A percentile compares a stretch with the other conserved stretches of the same genome.
These are phyloP conservation scores for Immersiella caudata DNA, from an alignment of 495 filamentous ascomycete genomes.

Conservation along the genomic window DNA sequence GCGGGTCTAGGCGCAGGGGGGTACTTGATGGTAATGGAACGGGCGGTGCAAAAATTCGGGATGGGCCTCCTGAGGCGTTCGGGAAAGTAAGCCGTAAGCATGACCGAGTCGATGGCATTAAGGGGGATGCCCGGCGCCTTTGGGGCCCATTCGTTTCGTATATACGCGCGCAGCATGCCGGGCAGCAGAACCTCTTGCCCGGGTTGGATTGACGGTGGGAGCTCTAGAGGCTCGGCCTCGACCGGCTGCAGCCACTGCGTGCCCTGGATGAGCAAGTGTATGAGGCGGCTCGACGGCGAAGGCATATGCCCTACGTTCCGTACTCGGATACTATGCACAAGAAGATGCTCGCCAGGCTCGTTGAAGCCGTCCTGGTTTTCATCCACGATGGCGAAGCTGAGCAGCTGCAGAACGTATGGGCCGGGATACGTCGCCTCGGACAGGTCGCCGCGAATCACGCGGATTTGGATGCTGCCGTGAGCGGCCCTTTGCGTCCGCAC, in stretches of 20 bases:
- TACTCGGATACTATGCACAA: too few relatives aligned
- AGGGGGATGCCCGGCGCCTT: constrained; percentile 11
- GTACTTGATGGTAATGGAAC: background rate
- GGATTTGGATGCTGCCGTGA: too few relatives aligned
- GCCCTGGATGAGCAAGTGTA: constrained; percentile 15
- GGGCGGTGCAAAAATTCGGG: constrained; percentile 7
- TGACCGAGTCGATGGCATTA: constrained; percentile 17
- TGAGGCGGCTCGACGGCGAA: too few relatives aligned
- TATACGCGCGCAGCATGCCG: constrained; percentile 26
- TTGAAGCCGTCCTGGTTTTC: too few relatives aligned
- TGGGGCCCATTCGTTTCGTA: constrained; percentile 22
- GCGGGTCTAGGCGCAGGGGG: constrained; percentile 18
- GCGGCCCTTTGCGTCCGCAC: too few relatives aligned
- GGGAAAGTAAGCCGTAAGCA: constrained; percentile 22
- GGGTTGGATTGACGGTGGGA: constrained; percentile 25
- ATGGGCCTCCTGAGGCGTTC: constrained; percentile 11
- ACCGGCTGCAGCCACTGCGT: constrained; percentile 30
- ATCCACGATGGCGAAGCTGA: too few relatives aligned
- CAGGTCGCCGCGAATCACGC: too few relatives aligned
- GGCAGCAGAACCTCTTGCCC: constrained; percentile 25
- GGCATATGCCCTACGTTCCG: too few relatives aligned
- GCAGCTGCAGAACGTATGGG: too few relatives aligned
- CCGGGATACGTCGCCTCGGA: too few relatives aligned
- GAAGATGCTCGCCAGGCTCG: too few relatives aligned
- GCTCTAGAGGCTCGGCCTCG: constrained; percentile 21